Evolutionary conservation across 768 basidiomycete species (phyloP).

Genomic region (Sistotremastrum suecicum): DNA sequence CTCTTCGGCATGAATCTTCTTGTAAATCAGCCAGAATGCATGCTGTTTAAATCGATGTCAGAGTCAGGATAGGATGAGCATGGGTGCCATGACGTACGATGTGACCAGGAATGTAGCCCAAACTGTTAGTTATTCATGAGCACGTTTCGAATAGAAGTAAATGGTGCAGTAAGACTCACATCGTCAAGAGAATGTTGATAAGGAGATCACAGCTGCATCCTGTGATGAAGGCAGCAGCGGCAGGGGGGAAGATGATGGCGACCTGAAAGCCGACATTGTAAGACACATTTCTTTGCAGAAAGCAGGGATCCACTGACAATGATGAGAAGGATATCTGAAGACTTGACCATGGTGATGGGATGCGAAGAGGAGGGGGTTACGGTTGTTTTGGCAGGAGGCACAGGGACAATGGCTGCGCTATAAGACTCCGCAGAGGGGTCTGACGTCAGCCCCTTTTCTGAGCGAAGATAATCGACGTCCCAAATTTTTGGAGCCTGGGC

Average conservation of each 20-base stretch:
- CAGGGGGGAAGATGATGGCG: conserved; percentile 71
- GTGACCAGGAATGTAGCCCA: conserved; percentile 64
- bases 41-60: conserved; percentile 26
- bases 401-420: too few relatives aligned
- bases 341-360: conserved; percentile 27
- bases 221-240: conserved; percentile 60
- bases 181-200: conserved; percentile 68
- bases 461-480: too few relatives aligned
- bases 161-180: conserved; percentile 30
- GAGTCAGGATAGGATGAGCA: neutral
- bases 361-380: neutral
- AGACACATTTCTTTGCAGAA: neutral
- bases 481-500: too few relatives aligned
- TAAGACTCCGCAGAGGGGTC: too few relatives aligned
- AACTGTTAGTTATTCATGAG: conserved; percentile 23
- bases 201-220: conserved; percentile 81
- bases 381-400: neutral
- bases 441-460: too few relatives aligned
- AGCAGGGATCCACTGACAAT: conserved; percentile 31
- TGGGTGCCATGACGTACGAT: conserved; percentile 21
- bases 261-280: conserved; percentile 27
- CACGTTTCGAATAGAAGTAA: too few relatives aligned
- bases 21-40: conserved; percentile 84
- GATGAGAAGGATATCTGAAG: conserved; percentile 69
- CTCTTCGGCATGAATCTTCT: conserved; percentile 80